These are phyloP conservation scores for Tetrahymena borealis DNA, from an alignment of 73 alveolate species.

Conservation along the genomic window DNA sequence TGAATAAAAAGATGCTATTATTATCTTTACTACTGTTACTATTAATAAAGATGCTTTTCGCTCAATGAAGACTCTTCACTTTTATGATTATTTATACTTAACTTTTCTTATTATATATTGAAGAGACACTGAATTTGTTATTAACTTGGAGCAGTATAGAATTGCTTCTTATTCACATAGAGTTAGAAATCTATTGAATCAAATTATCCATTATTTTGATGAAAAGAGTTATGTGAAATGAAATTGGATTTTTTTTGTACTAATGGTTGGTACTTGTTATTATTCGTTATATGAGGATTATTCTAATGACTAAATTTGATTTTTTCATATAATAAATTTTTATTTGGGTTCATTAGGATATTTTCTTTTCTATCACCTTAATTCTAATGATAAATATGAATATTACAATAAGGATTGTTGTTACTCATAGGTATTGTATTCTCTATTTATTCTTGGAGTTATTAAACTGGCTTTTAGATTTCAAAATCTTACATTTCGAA, in stretches of 20 bases:
- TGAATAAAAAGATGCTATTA: too few species aligned
- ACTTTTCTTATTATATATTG: neutral
- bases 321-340: neutral
- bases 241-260: neutral
- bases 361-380: neutral
- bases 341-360: neutral
- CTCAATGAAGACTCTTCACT: neutral
- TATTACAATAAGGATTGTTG: neutral
- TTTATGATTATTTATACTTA: neutral
- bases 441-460: neutral
- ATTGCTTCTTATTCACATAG: neutral
- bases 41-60: too few species aligned
- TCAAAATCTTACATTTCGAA: neutral
- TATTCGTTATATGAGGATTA: neutral
- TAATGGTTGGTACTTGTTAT: neutral
- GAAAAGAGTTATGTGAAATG: neutral
- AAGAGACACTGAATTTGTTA: neutral
- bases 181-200: neutral
- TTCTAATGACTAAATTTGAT: neutral
- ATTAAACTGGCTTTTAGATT: neutral
- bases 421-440: neutral
- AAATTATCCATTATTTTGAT: neutral
- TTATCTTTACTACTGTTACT: too few species aligned
- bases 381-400: neutral
- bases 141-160: neutral